A percentile compares a stretch with the other conserved stretches of the same genome.
phyloP scores from a whole-genome alignment of 2,329 filamentous ascomycete genomes.

The Lachnellula occidentalis region DNA sequence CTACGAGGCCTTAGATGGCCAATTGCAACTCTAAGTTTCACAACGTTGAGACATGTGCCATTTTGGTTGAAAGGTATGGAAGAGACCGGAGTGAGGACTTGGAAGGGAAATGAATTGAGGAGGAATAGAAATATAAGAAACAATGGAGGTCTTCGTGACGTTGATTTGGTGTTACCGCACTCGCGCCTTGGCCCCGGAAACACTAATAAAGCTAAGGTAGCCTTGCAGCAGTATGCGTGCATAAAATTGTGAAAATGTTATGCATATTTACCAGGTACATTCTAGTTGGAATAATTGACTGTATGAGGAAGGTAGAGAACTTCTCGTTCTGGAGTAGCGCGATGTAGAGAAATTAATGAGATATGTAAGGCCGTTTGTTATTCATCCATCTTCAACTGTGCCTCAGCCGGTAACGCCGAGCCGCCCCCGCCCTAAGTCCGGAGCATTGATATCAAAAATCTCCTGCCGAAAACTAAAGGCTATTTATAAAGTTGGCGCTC shows the following conservation, averaged over 20 bases:
- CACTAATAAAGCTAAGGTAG: not conserved
- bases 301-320: not conserved
- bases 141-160: not conserved
- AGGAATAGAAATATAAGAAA: not conserved
- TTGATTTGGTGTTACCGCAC: not conserved
- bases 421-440: not conserved
- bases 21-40: not conserved
- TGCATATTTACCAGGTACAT: not conserved
- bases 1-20: not conserved
- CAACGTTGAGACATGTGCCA: too few relatives aligned
- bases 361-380: too few relatives aligned
- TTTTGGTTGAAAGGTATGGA: too few relatives aligned
- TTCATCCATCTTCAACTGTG: too few relatives aligned
- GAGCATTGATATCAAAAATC: not conserved
- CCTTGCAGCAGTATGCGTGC: not conserved
- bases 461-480: not conserved
- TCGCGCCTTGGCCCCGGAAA: too few relatives aligned
- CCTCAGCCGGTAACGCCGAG: not conserved
- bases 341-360: too few relatives aligned
- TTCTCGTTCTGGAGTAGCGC: not conserved
- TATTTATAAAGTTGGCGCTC: slow-evolving; percentile 25
- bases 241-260: not conserved
- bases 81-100: not conserved
- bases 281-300: not conserved
- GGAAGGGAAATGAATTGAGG: not conserved